Evolutionary conservation across 768 basidiomycete genomes (phyloP), one percentile per base, ranked within the genome.

Genomic region (Boletus rufocinnamomeus): DNA sequence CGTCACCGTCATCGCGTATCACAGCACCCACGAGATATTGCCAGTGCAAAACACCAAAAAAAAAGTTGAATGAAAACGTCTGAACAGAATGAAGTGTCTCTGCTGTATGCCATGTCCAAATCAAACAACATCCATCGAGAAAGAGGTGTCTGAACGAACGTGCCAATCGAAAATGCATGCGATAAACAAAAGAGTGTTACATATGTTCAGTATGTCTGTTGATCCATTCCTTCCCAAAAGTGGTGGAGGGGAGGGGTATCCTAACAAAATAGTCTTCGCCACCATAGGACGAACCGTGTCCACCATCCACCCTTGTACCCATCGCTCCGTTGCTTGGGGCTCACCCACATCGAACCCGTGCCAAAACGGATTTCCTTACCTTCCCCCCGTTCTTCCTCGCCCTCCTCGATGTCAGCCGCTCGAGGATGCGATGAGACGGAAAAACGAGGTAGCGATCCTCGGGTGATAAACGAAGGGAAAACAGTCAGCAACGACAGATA

Each of bases 341-440:
- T 86, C 30, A 91, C 74, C 87, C 89, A 91, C 83, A 95, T 88
- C 48, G 80, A 77, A 9, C 93, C 93, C n/a, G 93, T 94, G 21
- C 93, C 93, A 69, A 85, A 84, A 32, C 80, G 82, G 57, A 93
- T 80, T 37, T 81, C 81, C 55, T 81, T 82, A 59, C 77, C 79
- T 63, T 84, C 83, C 19, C 70, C 75, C 38, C 78, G 75, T 47
- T 82, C 80, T 50, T 84, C 83, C 55, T 82, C 82, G 27, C 84
- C 89, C 68, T 88, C 87, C 71, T 92, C 91, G 35, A 89, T 74
- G 68, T 92, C 91, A 32, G 76, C 63, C 47, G 70, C 74, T 43
- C 80, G 78, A 59, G 72, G 57, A 63, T 67, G 74, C 37, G 66
- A 58, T 21, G 72, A 57, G 23, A 66, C 71, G 32, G 84, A 79